phyloP scores from a whole-genome alignment of 2,329 filamentous ascomycete species.

The Cordyceps javanica region DNA sequence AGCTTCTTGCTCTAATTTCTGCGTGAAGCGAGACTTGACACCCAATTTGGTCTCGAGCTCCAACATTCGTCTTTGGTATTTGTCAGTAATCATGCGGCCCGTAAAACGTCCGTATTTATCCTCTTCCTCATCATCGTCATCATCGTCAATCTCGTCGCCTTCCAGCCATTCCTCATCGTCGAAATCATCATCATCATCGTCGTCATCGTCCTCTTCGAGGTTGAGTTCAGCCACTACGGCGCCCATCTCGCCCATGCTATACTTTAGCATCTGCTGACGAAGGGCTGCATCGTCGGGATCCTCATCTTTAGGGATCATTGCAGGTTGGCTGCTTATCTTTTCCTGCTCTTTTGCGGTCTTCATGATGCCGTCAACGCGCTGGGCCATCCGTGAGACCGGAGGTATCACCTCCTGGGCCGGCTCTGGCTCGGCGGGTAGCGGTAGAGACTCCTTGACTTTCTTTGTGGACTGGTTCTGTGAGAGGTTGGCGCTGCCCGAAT shows the following conservation, averaged over 20 bases:
- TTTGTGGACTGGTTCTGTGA: background rate
- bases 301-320: conserved; percentile 66
- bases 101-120: conserved; percentile 72
- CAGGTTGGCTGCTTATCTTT: conserved; percentile 33
- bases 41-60: conserved; percentile 72
- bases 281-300: conserved; percentile 72
- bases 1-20: conserved; percentile 48
- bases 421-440: conserved; percentile 15
- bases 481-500: background rate
- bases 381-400: conserved; percentile 34
- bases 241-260: conserved; percentile 81
- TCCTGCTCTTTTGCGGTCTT: conserved; percentile 50
- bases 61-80: conserved; percentile 77
- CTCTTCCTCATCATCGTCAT: conserved; percentile 57
- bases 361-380: conserved; percentile 51
- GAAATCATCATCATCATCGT: conserved; percentile 46
- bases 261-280: conserved; percentile 83
- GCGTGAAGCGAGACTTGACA: conserved; percentile 45
- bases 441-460: conserved; percentile 7
- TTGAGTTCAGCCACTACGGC: conserved; percentile 89
- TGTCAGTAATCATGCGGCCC: conserved; percentile 59
- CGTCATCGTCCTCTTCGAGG: conserved; percentile 61
- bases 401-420: conserved; percentile 14
- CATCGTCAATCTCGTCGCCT: conserved; percentile 46
- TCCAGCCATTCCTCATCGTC: conserved; percentile 50